Percentiles rank a stretch among this genome's conserved stretches.
These are phyloP conservation scores for Triticum turgidum DNA, from an alignment of 176 grass and related monocot genomes.

Conservation along the genomic window DNA sequence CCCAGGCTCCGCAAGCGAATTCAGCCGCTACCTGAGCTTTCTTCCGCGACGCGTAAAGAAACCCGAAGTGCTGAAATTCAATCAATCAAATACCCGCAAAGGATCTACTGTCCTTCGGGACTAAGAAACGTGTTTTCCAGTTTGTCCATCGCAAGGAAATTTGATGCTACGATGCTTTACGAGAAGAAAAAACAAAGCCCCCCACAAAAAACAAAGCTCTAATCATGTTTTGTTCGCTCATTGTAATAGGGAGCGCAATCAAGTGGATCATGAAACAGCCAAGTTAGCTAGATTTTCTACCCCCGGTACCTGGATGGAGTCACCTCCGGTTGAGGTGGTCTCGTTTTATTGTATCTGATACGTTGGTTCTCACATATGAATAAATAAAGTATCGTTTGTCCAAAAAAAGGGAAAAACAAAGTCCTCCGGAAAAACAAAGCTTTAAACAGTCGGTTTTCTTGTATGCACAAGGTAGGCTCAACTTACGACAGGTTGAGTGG, in stretches of 20 bases:
- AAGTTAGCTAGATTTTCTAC: no score
- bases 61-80: neutral
- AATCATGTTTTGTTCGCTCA: neutral
- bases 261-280: no score
- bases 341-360: no score
- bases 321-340: no score
- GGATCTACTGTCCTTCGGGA: neutral
- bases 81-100: neutral
- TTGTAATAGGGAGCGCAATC: no score
- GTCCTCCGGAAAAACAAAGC: neutral
- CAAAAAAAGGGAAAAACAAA: no score
- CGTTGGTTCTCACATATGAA: no score
- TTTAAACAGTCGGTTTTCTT: neutral
- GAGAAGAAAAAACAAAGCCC: neutral
- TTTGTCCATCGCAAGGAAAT: neutral
- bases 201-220: neutral
- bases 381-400: no score
- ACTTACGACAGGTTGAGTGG: neutral
- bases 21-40: neutral
- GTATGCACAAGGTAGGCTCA: neutral
- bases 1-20: neutral
- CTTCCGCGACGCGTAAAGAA: conserved; percentile 7
- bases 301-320: no score
- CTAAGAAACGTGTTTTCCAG: neutral
- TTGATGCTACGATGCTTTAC: neutral